Percentiles rank a stretch among this genome's conserved stretches.
phyloP scores from a whole-genome alignment of 2,329 filamentous ascomycete species.

The Botrytis hyacinthi region DNA sequence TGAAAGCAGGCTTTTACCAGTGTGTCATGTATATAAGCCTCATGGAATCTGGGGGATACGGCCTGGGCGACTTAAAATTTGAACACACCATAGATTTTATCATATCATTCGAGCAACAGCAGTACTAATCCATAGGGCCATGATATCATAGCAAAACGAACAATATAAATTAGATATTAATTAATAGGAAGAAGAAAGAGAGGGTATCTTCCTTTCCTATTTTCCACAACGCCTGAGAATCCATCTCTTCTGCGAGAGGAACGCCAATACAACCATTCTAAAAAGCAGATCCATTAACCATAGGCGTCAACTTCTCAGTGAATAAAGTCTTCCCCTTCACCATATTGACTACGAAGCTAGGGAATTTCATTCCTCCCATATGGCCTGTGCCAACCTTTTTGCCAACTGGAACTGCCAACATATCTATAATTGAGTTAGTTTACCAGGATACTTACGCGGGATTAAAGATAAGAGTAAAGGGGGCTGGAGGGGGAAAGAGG shows the following conservation, averaged over 20 bases:
- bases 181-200: not conserved
- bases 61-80: not conserved
- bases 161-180: not conserved
- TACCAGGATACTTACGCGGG: not conserved
- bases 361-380: slow-evolving; percentile 33
- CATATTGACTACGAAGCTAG: slow-evolving; percentile 32
- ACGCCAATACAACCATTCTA: not conserved
- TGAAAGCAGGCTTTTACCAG: not conserved
- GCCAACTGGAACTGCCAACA: slow-evolving; percentile 38
- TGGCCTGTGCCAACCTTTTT: slow-evolving; percentile 42
- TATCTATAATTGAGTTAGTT: slow-evolving; percentile 22
- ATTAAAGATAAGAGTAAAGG: not conserved
- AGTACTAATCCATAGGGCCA: not conserved
- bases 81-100: not conserved
- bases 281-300: slow-evolving; percentile 29
- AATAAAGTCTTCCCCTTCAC: slow-evolving; percentile 34
- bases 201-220: not conserved
- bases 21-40: not conserved
- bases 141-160: not conserved
- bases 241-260: not conserved
- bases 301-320: slow-evolving; percentile 27
- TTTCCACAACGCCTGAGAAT: not conserved
- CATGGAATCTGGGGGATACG: not conserved
- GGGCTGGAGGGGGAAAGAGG: not conserved
- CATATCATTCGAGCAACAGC: not conserved